Evolutionary conservation across 78 protist species (phyloP).

Genomic region (Dictyostelium purpureum): DNA sequence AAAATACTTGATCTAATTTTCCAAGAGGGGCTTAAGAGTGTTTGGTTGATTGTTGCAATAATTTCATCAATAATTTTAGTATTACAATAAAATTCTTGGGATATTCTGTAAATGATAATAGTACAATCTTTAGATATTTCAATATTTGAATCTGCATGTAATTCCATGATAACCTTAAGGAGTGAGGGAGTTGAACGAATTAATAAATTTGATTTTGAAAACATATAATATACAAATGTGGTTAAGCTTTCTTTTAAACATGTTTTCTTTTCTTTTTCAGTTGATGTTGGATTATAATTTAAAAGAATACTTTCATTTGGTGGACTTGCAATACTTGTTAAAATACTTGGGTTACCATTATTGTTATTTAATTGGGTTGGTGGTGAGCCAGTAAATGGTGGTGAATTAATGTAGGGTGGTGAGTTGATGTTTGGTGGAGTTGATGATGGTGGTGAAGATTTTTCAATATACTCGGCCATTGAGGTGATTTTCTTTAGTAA

Average conservation of each 20-base stretch:
- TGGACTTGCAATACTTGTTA: not conserved
- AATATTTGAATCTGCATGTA: conserved; percentile 13
- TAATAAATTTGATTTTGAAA: not conserved
- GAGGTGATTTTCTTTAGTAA: too few species aligned
- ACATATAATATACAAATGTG: too few species aligned
- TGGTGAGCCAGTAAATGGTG: conserved; percentile 1
- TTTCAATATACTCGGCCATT: too few species aligned
- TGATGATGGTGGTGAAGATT: too few species aligned
- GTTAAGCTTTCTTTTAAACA: too few species aligned
- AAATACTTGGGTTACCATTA: too few species aligned
- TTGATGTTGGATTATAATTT: not conserved
- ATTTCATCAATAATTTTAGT: not conserved
- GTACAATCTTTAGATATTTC: conserved; percentile 5
- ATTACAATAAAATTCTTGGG: conserved; percentile 30
- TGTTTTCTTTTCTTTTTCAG: too few species aligned
- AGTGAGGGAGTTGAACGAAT: conserved; percentile 1
- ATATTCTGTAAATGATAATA: conserved; percentile 13
- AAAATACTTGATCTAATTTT: conserved; percentile 27
- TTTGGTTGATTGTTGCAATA: not conserved
- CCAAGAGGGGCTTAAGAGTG: conserved; percentile 3
- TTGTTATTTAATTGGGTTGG: too few species aligned
- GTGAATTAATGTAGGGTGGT: not conserved
- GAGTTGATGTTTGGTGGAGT: too few species aligned
- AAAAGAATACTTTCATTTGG: not conserved
- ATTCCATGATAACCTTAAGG: not conserved